These are phyloP conservation scores for Lenwebbia sp. DNA, from an alignment of 345 rosid genomes.

Conservation along the genomic window DNA sequence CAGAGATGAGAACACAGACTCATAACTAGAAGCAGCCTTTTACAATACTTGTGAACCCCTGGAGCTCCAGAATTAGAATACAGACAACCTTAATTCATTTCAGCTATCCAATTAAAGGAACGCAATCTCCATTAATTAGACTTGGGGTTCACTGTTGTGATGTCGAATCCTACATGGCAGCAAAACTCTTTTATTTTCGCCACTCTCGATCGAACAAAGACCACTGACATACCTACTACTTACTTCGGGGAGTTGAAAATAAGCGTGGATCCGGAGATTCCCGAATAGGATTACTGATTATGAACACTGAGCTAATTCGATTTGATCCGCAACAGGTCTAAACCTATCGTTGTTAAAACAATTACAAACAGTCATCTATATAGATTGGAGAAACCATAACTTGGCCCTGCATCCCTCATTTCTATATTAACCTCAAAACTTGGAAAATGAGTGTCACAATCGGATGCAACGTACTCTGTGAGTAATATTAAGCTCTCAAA, in stretches of 20 bases:
- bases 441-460: background rate
- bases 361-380: background rate
- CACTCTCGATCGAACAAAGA: background rate
- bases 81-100: background rate
- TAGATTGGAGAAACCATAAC: background rate
- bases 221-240: background rate
- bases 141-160: background rate
- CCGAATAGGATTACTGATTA: too few relatives aligned
- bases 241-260: too few relatives aligned
- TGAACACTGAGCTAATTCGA: background rate
- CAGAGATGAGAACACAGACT: background rate
- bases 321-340: background rate
- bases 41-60: background rate
- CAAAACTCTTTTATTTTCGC: background rate
- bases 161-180: background rate
- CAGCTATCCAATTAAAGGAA: background rate
- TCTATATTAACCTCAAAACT: background rate
- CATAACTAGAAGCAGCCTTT: background rate
- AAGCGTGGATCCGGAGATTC: too few relatives aligned
- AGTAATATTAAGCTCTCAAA: background rate
- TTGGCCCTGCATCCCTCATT: background rate
- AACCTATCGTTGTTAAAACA: background rate
- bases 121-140: background rate
- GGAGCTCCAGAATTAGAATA: background rate
- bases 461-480: background rate